Percentiles rank a stretch among this genome's conserved stretches.
Evolutionary conservation across 441 rosid species (phyloP).

Genomic region (Raphanus hybrid): DNA sequence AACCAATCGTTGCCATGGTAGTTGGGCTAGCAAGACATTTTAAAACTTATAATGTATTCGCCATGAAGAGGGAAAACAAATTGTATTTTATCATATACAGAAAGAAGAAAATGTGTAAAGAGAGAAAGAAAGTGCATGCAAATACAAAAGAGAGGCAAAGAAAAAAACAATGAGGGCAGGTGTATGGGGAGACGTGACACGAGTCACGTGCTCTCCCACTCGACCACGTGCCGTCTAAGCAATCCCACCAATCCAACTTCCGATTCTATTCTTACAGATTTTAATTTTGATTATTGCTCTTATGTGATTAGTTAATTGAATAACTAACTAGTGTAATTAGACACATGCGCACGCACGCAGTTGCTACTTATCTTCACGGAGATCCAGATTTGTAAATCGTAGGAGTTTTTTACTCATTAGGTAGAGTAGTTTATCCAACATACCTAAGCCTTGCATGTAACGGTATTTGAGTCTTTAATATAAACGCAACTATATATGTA

Average conservation of each 20-base stretch:
- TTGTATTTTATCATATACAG: not conserved
- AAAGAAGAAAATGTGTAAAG: not conserved
- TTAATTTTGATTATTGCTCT: not conserved
- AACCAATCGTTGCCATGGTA: slow-evolving; percentile 19
- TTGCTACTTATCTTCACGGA: too few species aligned
- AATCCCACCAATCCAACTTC: slow-evolving; percentile 20
- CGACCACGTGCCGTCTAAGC: slow-evolving; percentile 45
- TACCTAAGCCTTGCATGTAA: too few species aligned
- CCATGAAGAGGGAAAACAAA: not conserved
- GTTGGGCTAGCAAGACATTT: slow-evolving; percentile 17
- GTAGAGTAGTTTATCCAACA: too few species aligned
- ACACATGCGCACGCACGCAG: slow-evolving; percentile 22
- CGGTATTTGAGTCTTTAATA: too few species aligned
- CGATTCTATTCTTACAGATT: slow-evolving; percentile 1
- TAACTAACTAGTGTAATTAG: not conserved
- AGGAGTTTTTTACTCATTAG: too few species aligned
- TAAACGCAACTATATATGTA: too few species aligned
- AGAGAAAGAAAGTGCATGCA: not conserved
- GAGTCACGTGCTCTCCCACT: slow-evolving; percentile 39
- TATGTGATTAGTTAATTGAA: not conserved
- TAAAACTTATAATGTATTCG: not conserved
- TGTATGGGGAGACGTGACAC: slow-evolving; percentile 28
- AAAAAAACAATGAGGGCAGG: slow-evolving; percentile 16
- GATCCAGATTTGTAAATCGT: too few species aligned
- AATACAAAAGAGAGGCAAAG: not conserved